Conservation (phyloP, 2,329 filamentous ascomycete genomes). For the Hypoxylon sp. region DNA sequence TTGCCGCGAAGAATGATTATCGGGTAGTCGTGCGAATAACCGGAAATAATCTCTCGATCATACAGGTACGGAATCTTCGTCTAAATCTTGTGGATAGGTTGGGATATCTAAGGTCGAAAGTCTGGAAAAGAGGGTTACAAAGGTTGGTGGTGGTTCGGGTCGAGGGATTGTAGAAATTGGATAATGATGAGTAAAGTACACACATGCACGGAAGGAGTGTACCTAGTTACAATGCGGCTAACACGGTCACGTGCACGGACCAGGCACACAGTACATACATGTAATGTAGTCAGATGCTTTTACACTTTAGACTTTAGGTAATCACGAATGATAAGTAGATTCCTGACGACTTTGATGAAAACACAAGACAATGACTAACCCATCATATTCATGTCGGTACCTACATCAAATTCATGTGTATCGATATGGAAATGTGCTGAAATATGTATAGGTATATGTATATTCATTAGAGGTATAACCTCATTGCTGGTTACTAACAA, state of each 20-base stretch:
- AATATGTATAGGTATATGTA: too few species aligned
- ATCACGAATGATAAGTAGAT: too few species aligned
- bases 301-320: too few species aligned
- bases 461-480: neutral
- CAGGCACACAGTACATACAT: too few species aligned
- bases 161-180: constrained; percentile 20
- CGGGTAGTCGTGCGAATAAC: neutral
- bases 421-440: too few species aligned
- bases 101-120: neutral
- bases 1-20: constrained; percentile 21
- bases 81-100: neutral
- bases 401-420: too few species aligned
- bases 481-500: neutral
- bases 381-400: neutral
- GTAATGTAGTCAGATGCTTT: too few species aligned
- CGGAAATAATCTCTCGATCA: neutral
- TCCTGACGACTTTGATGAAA: too few species aligned
- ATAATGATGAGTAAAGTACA: constrained; percentile 21
- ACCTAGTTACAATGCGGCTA: constrained; percentile 13
- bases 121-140: constrained; percentile 16
- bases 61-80: constrained; percentile 3
- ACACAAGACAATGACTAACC: neutral
- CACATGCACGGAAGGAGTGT: neutral
- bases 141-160: neutral
- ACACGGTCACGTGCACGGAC: constrained; percentile 6